These are phyloP conservation scores for Colletotrichum euphorbiae DNA, from an alignment of 2,329 filamentous ascomycete genomes.

Conservation along the genomic window DNA sequence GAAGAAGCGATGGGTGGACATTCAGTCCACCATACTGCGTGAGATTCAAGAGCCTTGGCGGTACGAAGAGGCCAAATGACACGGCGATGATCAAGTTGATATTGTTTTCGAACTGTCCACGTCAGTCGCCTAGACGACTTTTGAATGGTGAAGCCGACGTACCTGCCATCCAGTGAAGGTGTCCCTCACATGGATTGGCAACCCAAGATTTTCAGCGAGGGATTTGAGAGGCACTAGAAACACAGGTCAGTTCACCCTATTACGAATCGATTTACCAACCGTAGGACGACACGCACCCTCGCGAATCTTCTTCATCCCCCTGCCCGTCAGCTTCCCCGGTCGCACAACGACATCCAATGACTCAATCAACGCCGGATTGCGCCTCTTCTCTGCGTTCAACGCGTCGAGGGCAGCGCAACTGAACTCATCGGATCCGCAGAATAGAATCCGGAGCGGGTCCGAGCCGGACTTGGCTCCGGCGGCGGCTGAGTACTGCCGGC, in stretches of 20 bases:
- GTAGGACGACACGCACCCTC: slow-evolving; percentile 64
- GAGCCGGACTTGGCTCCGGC: slow-evolving; percentile 43
- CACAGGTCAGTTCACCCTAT: not conserved
- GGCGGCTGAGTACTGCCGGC: slow-evolving; percentile 20
- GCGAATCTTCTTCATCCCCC: slow-evolving; percentile 75
- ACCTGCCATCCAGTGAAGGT: slow-evolving; percentile 87
- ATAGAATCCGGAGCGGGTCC: slow-evolving; percentile 83
- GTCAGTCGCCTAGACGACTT: slow-evolving; percentile 6
- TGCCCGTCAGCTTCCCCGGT: slow-evolving; percentile 81
- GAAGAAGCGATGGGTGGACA: slow-evolving; percentile 90
- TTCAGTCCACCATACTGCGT: slow-evolving; percentile 90
- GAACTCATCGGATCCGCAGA: slow-evolving; percentile 94
- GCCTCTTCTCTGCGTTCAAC: slow-evolving; percentile 69
- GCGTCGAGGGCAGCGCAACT: slow-evolving; percentile 82
- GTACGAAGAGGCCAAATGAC: slow-evolving; percentile 93
- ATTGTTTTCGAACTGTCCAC: slow-evolving; percentile 63
- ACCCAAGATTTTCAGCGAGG: slow-evolving; percentile 70
- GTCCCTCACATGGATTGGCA: slow-evolving; percentile 80
- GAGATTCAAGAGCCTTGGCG: slow-evolving; percentile 75
- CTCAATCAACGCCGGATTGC: slow-evolving; percentile 67
- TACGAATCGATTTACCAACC: no score
- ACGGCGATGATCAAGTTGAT: slow-evolving; percentile 90
- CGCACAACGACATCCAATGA: slow-evolving; percentile 89
- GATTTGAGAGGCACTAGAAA: slow-evolving; percentile 77
- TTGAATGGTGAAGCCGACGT: slow-evolving; percentile 45